Percentiles rank a stretch among this genome's conserved stretches.
Conservation (phyloP, 1,139 yeast species). For the Yamadazyma conglobata region DNA sequence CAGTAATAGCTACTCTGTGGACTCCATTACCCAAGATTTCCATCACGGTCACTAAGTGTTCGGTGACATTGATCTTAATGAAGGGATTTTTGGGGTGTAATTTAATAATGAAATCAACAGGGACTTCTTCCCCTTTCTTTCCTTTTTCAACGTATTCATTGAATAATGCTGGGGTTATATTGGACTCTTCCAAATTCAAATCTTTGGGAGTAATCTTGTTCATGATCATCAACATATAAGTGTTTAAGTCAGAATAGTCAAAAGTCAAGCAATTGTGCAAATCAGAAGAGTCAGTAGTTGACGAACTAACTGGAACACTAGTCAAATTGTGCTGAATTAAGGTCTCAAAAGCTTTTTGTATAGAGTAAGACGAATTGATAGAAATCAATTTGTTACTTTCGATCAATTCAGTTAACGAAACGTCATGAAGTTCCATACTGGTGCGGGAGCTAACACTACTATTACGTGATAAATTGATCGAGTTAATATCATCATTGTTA, state of each 20-base stretch:
- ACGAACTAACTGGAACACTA: conserved; percentile 71
- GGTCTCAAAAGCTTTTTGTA: conserved; percentile 83
- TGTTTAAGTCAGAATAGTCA: conserved; percentile 87
- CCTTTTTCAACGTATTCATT: conserved; percentile 34
- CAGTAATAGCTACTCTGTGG: conserved; percentile 83
- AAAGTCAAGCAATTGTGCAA: conserved; percentile 69
- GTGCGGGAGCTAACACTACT: conserved; percentile 36
- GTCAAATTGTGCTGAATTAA: conserved; percentile 71
- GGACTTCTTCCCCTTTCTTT: conserved; percentile 66
- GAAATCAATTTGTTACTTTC: conserved; percentile 75
- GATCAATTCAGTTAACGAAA: conserved; percentile 67
- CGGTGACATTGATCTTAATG: conserved; percentile 65
- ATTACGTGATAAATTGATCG: conserved; percentile 44
- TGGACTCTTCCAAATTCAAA: conserved; percentile 26
- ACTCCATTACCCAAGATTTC: conserved; percentile 89
- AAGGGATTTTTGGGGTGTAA: conserved; percentile 87
- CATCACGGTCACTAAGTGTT: conserved; percentile 67
- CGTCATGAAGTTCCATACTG: conserved; percentile 68
- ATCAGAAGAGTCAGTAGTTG: conserved; percentile 35
- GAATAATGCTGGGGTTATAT: conserved; percentile 23
- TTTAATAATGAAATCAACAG: conserved; percentile 73
- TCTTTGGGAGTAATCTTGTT: conserved; percentile 53
- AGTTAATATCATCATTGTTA: conserved; percentile 30
- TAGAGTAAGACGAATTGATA: conserved; percentile 60
- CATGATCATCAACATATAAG: conserved; percentile 72